Evolutionary conservation across 345 rosid genomes (phyloP), one percentile per base, ranked within the genome.

Genomic region (Syzygium aqueum): DNA sequence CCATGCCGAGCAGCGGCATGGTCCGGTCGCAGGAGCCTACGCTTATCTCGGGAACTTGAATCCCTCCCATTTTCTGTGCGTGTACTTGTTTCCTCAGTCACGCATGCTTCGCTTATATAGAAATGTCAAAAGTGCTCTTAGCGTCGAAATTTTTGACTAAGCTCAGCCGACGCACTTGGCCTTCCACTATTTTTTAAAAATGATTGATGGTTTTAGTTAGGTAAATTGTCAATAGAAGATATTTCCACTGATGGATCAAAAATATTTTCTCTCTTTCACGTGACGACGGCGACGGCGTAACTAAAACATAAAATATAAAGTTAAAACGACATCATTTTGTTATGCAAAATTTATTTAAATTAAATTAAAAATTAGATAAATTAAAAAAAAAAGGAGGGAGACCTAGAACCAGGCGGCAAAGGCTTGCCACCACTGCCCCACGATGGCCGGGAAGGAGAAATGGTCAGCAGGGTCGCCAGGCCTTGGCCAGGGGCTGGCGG

Each of bases 1-100:
- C 91, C 91, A 90, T 86, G 86, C 90, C 91, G 19, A 88, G 84
- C 19, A 86, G 49, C 7, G 91, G 90, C 88, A 90, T 90, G 13
- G 51, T 28, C 89, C 51, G 63, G 86, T 67, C 89, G 51, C 89
- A 87, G 22, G 87, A 78, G 67, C 63, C 28, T 14, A 85, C 49
- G 56, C 57, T 6, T 30, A 89, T 59, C 84, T 33, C 52, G 3
- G 90, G 87, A 61, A 87, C 33, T 50, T 40, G 43, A 37, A 27
- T 61, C 46, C 0, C 67, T 56, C 28, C 89, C 89, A 87, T 87
- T 40, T 84, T 37, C 51, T 37, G 17, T 22, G 25, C 14, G 10
- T 27, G n/a, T 23, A 37, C 23, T 50, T 11, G 57, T 21, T 30
- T 51, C 19, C 37, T 37, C 85, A 28, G 21, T 40, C 51, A 9